Percentiles rank a stretch among this genome's conserved stretches.
Evolutionary conservation across 805 yeast species (phyloP).

Genomic region (Cyberlindnera maritima): DNA sequence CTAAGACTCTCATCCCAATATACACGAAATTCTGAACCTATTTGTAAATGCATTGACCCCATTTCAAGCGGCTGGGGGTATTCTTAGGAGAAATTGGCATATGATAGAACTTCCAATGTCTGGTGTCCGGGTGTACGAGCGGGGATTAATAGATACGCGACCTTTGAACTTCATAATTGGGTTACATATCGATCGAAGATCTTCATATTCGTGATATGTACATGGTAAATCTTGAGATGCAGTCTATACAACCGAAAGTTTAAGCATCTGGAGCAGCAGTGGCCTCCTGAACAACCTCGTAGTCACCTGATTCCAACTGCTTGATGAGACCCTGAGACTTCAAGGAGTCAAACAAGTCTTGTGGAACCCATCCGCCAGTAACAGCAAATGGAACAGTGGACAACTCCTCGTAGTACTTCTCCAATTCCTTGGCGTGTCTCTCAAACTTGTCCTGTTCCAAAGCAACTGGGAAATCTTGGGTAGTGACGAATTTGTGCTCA

Average conservation of each 20-base stretch:
- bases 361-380: constrained; percentile 95
- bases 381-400: constrained; percentile 80
- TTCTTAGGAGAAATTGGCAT: too few species aligned
- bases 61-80: too few species aligned
- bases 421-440: constrained; percentile 54
- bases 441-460: constrained; percentile 59
- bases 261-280: constrained; percentile 1
- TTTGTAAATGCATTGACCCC: too few species aligned
- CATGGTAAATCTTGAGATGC: background rate
- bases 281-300: constrained; percentile 28
- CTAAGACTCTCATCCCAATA: too few species aligned
- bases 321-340: constrained; percentile 66
- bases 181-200: too few species aligned
- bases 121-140: too few species aligned
- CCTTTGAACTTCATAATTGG: too few species aligned
- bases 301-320: constrained; percentile 57
- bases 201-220: too few species aligned
- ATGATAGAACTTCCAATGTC: too few species aligned
- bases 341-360: constrained; percentile 79
- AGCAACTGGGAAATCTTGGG: constrained; percentile 55
- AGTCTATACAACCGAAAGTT: too few species aligned
- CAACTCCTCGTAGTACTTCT: constrained; percentile 64
- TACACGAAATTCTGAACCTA: too few species aligned
- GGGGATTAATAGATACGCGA: too few species aligned
- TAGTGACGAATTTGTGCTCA: constrained; percentile 52